These are phyloP conservation scores for Crithidia acanthocephali DNA, from an alignment of 208 protist genomes.

Conservation along the genomic window DNA sequence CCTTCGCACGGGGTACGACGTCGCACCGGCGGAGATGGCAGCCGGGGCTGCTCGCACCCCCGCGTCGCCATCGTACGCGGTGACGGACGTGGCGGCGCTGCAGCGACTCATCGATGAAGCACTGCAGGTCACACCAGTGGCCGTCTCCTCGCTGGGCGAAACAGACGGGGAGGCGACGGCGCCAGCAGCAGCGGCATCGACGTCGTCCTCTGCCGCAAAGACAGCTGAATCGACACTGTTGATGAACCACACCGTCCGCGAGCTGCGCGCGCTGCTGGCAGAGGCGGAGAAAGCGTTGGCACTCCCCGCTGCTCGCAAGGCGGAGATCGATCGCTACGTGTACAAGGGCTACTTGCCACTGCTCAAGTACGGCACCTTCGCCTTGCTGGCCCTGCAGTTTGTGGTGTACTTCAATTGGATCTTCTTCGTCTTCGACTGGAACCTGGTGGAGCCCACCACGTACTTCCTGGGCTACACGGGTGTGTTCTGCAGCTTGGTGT, in stretches of 20 bases:
- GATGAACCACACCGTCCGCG: conserved; percentile 35
- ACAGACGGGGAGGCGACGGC: not conserved
- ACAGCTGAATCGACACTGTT: conserved; percentile 4
- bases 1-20: conserved; percentile 20
- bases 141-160: not conserved
- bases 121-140: conserved; percentile 15
- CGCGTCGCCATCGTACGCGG: conserved; percentile 25
- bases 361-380: conserved; percentile 53
- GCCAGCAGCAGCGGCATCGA: not conserved
- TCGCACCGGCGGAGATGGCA: not conserved
- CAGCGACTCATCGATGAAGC: conserved; percentile 34
- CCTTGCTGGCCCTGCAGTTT: conserved; percentile 59
- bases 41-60: too few species aligned
- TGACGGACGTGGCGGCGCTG: conserved; percentile 25
- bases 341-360: conserved; percentile 45
- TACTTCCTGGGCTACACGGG: conserved; percentile 82
- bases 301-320: conserved; percentile 20
- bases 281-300: conserved; percentile 33
- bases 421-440: conserved; percentile 91
- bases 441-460: conserved; percentile 85
- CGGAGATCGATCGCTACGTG: conserved; percentile 49
- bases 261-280: conserved; percentile 36
- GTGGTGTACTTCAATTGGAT: conserved; percentile 83
- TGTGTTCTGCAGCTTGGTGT: conserved; percentile 63
- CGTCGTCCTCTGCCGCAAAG: not conserved